phyloP scores from a whole-genome alignment of 176 grass and related monocot species.

The Oryza rufipogon region DNA sequence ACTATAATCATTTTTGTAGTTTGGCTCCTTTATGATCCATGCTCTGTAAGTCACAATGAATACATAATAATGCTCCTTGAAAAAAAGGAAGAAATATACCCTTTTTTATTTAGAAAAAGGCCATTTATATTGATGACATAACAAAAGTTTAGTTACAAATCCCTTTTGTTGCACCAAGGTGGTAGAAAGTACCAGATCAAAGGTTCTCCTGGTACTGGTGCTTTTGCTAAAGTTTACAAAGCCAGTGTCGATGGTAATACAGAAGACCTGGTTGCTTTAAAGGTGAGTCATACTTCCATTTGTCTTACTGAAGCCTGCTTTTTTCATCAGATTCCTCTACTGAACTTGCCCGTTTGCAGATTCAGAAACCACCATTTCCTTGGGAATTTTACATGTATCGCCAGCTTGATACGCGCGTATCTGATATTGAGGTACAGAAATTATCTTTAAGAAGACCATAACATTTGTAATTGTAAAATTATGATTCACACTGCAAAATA shows the following conservation, averaged over 20 bases:
- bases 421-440: conserved; percentile 65
- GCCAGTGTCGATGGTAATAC: conserved; percentile 68
- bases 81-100: conserved; percentile 8
- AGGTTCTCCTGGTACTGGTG: conserved; percentile 78
- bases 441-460: conserved; percentile 27
- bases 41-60: conserved; percentile 12
- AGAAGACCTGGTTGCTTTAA: conserved; percentile 78
- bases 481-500: conserved; percentile 34
- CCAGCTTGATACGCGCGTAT: conserved; percentile 80
- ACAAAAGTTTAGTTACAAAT: conserved; percentile 39
- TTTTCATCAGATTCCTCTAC: conserved; percentile 22
- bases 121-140: conserved; percentile 21
- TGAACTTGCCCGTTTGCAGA: conserved; percentile 52
- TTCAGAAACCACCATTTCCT: conserved; percentile 77
- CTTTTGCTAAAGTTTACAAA: conserved; percentile 89
- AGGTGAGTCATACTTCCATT: conserved; percentile 57
- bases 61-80: not conserved
- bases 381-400: conserved; percentile 99
- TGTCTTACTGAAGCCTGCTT: conserved; percentile 28
- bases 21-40: conserved; percentile 15
- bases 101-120: conserved; percentile 16
- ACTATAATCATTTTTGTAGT: not conserved
- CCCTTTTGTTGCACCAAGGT: conserved; percentile 53
- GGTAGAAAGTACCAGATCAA: conserved; percentile 85
- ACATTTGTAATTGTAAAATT: not conserved